Conservation (phyloP, 2,329 filamentous ascomycete species). For the Colletotrichum sp. region DNA sequence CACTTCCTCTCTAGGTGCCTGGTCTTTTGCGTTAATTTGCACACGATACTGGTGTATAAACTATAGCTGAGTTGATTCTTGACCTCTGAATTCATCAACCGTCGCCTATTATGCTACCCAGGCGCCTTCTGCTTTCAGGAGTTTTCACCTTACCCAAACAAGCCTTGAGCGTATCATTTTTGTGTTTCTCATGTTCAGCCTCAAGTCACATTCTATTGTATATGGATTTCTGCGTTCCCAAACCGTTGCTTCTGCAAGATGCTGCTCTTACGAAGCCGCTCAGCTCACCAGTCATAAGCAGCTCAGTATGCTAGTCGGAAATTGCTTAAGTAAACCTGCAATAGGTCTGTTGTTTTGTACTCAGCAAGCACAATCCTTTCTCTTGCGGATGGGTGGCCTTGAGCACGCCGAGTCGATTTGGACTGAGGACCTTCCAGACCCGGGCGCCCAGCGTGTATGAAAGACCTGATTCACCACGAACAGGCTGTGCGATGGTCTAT, state of each 20-base stretch:
- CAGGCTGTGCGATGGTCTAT: not conserved
- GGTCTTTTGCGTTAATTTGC: not conserved
- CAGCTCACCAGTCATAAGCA: not conserved
- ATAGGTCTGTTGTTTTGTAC: not conserved
- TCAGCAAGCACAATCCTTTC: not conserved
- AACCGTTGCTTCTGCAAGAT: not conserved
- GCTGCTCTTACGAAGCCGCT: not conserved
- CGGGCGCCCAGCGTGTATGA: not conserved
- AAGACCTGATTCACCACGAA: not conserved
- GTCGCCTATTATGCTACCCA: not conserved
- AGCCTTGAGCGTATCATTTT: no score
- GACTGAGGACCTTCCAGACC: not conserved
- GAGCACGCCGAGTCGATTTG: not conserved
- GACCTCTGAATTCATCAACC: not conserved
- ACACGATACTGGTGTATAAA: not conserved
- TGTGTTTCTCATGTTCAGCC: no score
- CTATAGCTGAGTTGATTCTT: not conserved
- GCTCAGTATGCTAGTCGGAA: rapidly evolving
- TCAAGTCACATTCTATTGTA: no score
- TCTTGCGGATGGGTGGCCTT: not conserved
- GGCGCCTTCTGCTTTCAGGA: not conserved
- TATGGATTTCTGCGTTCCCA: no score
- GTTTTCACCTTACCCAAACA: not conserved
- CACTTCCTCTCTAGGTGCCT: not conserved
- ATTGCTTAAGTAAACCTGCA: not conserved